Conservation (phyloP, 2,329 filamentous ascomycete genomes). For the Ascochyta viciae-villosae region DNA sequence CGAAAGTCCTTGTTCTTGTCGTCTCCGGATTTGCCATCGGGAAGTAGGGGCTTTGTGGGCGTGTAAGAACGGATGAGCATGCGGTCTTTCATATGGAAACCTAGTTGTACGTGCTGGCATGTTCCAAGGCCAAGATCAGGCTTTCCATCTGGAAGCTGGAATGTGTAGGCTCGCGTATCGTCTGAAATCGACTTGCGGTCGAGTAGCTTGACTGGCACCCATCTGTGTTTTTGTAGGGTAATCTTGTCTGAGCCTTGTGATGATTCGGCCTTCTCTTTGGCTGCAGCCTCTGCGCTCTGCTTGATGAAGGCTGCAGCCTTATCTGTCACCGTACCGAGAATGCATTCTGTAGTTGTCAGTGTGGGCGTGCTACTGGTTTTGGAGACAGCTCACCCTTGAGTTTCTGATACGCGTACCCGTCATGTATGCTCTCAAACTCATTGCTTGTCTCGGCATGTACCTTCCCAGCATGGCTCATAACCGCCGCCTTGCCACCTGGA, state of each 20-base stretch:
- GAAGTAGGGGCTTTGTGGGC: constrained; percentile 53
- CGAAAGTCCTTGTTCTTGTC: not conserved
- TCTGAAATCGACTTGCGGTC: constrained; percentile 50
- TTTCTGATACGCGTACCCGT: constrained; percentile 60
- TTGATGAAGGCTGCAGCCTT: constrained; percentile 59
- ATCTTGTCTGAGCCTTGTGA: constrained; percentile 39
- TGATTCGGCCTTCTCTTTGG: constrained; percentile 47
- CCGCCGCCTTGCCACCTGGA: constrained; percentile 62
- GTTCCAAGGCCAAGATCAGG: constrained; percentile 58
- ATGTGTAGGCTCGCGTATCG: constrained; percentile 58
- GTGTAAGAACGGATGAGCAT: constrained; percentile 62
- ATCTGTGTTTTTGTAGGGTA: constrained; percentile 55
- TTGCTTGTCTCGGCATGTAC: constrained; percentile 59
- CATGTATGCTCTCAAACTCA: constrained; percentile 60
- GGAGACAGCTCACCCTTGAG: constrained; percentile 47
- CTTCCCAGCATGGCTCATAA: constrained; percentile 59
- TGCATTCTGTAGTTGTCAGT: constrained; percentile 52
- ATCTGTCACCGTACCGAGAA: constrained; percentile 58
- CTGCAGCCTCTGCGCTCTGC: constrained; percentile 51
- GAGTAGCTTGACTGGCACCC: constrained; percentile 55
- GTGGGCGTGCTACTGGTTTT: not conserved
- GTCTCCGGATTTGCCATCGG: not conserved
- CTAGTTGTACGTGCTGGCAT: constrained; percentile 61
- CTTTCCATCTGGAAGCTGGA: constrained; percentile 51
- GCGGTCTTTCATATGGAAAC: constrained; percentile 60